A percentile compares a stretch with the other conserved stretches of the same genome.
Conservation (phyloP, 1,139 yeast genomes). For the Diutina neorugosa region DNA sequence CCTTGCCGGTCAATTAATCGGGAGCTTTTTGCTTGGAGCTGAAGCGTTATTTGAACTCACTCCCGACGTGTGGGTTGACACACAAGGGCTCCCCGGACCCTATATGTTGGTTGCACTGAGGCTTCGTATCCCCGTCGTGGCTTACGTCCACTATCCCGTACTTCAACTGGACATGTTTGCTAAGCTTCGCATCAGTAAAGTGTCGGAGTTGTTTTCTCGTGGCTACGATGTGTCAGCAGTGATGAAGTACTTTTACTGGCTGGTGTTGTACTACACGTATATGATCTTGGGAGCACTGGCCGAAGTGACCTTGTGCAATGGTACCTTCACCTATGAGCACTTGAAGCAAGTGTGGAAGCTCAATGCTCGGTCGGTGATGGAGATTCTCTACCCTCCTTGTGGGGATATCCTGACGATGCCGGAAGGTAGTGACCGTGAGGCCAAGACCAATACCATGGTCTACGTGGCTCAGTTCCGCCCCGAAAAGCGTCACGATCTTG, state of each 20-base stretch:
- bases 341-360: conserved; percentile 48
- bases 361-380: conserved; percentile 16
- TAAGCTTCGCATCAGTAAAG: conserved; percentile 25
- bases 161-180: conserved; percentile 78
- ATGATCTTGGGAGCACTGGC: conserved; percentile 55
- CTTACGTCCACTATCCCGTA: conserved; percentile 91
- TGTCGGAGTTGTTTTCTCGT: conserved; percentile 12
- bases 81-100: conserved; percentile 86
- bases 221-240: conserved; percentile 15
- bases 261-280: conserved; percentile 46
- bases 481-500: conserved; percentile 77
- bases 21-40: conserved; percentile 53
- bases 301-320: conserved; percentile 61
- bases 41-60: conserved; percentile 60
- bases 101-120: conserved; percentile 38
- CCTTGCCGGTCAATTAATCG: conserved; percentile 76
- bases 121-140: conserved; percentile 59
- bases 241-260: conserved; percentile 63
- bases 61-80: conserved; percentile 91
- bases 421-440: background rate
- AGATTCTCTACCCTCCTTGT: conserved; percentile 77
- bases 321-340: conserved; percentile 85
- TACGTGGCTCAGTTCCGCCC: conserved; percentile 92
- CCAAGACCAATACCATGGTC: conserved; percentile 46
- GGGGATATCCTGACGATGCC: conserved; percentile 7